Evolutionary conservation across 257 asterid species (phyloP).

Genomic region (Solanum bukasovii): DNA sequence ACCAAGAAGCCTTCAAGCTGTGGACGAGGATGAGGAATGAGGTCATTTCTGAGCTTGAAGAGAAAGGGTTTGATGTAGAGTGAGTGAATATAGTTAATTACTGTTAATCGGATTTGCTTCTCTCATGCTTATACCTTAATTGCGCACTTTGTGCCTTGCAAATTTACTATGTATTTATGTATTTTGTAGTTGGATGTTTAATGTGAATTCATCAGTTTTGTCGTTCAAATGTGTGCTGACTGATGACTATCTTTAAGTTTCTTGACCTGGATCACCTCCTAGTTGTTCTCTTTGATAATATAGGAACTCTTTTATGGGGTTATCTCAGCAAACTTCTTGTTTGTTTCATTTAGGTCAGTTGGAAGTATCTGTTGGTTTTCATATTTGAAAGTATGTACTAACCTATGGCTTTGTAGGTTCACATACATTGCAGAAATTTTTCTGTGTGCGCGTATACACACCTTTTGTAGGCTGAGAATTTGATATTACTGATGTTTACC

Average conservation of each 20-base stretch:
- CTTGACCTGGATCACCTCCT: not conserved
- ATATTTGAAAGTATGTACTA: not conserved
- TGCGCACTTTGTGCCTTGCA: no score
- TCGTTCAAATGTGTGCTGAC: not conserved
- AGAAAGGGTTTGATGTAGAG: constrained; percentile 48
- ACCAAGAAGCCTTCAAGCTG: constrained; percentile 72
- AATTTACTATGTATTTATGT: not conserved
- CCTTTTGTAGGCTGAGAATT: not conserved
- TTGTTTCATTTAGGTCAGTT: no score
- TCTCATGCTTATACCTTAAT: not conserved
- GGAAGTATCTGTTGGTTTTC: not conserved
- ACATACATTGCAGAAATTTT: not conserved
- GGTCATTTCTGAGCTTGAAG: constrained; percentile 65
- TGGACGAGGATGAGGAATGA: constrained; percentile 89
- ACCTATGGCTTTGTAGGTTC: constrained; percentile 1
- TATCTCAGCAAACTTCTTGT: no score
- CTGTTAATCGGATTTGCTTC: not conserved
- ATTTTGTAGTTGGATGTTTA: no score
- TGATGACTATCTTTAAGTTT: not conserved
- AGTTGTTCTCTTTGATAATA: not conserved
- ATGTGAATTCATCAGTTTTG: not conserved
- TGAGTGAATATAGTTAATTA: not conserved
- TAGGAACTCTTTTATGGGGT: not conserved
- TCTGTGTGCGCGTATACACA: not conserved
- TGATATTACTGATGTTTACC: not conserved